Percentiles rank a stretch among this genome's conserved stretches.
These are phyloP conservation scores for Cryptococcus depauperatus DNA, from an alignment of 1,284 basidiomycete genomes.

Conservation along the genomic window DNA sequence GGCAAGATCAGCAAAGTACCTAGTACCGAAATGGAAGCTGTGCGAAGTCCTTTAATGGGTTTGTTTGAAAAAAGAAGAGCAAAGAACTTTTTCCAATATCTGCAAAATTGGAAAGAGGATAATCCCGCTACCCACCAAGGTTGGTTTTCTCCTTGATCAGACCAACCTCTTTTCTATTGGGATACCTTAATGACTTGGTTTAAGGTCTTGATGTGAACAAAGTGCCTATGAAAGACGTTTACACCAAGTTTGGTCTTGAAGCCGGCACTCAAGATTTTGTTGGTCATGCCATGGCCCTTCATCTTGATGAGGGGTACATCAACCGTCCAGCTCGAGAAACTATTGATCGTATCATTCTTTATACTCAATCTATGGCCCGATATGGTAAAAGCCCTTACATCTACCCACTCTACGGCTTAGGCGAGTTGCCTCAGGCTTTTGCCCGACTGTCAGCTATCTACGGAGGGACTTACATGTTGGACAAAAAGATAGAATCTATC, in stretches of 20 bases:
- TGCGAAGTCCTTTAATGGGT: conserved; percentile 91
- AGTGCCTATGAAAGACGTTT: conserved; percentile 84
- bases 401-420: conserved; percentile 97
- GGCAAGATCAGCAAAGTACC: conserved; percentile 97
- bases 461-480: conserved; percentile 99
- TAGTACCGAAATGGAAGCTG: conserved; percentile 94
- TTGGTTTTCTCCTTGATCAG: conserved; percentile 35
- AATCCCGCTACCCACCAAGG: conserved; percentile 94
- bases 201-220: conserved; percentile 76
- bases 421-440: conserved; percentile 97
- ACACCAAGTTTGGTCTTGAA: conserved; percentile 95
- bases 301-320: conserved; percentile 97
- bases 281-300: conserved; percentile 98
- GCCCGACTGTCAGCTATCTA: conserved; percentile 97
- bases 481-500: conserved; percentile 89
- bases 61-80: conserved; percentile 96
- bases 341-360: conserved; percentile 93
- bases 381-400: conserved; percentile 99
- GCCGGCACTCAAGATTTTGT: conserved; percentile 98
- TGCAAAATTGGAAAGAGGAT: conserved; percentile 90
- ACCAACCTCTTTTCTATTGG: too few species aligned
- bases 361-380: conserved; percentile 97
- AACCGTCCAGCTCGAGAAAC: conserved; percentile 81
- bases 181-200: too few species aligned
- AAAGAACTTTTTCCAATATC: conserved; percentile 97